Conservation (phyloP, 345 rosid species). For the Luvunga scandens region DNA sequence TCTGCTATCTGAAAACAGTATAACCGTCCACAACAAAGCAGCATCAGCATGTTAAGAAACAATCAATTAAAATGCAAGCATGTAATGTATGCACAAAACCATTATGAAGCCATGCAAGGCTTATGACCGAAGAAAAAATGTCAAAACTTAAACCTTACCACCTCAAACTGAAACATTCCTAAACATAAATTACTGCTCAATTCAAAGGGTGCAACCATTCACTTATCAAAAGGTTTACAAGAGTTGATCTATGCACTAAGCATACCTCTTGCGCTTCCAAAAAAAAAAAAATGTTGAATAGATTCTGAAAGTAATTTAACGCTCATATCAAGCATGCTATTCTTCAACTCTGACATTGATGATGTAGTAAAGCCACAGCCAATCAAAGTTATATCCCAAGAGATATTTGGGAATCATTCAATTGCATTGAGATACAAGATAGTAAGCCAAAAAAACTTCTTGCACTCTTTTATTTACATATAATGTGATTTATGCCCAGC, state of each 20-base stretch:
- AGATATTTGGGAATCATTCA: not conserved
- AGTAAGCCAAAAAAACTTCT: not conserved
- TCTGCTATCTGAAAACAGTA: conserved; percentile 33
- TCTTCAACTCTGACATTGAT: not conserved
- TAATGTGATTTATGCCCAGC: not conserved
- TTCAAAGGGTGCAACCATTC: not conserved
- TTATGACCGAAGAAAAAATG: not conserved
- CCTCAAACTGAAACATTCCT: not conserved
- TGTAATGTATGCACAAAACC: not conserved
- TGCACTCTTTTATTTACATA: not conserved
- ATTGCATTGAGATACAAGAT: not conserved
- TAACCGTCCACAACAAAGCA: conserved; percentile 19
- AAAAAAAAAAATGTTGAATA: not conserved
- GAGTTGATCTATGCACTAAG: not conserved
- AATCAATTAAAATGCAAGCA: conserved; percentile 4
- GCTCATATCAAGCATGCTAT: not conserved
- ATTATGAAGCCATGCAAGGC: not conserved
- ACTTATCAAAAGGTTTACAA: not conserved
- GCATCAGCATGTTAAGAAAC: conserved; percentile 1
- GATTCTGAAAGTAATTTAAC: not conserved
- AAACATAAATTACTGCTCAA: not conserved
- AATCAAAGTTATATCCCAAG: not conserved
- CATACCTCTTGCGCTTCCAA: not conserved
- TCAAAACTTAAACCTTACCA: not conserved
- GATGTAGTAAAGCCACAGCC: not conserved